These are phyloP conservation scores for Eimeria sp. DNA, from an alignment of 169 alveolate species.

Conservation along the genomic window DNA sequence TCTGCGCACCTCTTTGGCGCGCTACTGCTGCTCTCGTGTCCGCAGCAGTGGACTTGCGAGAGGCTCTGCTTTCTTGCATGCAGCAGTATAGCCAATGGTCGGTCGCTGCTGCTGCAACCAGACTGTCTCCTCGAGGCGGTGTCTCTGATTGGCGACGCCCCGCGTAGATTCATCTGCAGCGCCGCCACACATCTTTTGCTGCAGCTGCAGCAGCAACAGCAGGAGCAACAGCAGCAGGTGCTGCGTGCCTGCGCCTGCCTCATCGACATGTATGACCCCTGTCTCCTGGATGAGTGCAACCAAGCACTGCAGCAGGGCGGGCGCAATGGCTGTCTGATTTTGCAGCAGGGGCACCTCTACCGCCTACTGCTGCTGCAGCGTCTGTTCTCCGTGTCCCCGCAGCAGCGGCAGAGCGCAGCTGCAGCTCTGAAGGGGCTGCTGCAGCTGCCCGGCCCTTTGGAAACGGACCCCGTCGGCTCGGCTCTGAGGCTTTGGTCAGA, in stretches of 20 bases:
- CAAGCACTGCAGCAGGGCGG: constrained; percentile 42
- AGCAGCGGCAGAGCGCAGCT: constrained; percentile 70
- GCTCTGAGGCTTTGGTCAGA: constrained; percentile 41
- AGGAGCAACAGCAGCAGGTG: constrained; percentile 35
- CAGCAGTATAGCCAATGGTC: neutral
- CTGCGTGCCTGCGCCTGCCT: constrained; percentile 57
- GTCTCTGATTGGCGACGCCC: constrained; percentile 27
- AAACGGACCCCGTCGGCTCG: constrained; percentile 46
- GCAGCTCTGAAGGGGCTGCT: constrained; percentile 32
- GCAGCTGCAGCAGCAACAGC: constrained; percentile 67
- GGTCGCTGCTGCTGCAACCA: constrained; percentile 46
- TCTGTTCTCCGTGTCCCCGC: constrained; percentile 49
- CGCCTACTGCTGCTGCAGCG: constrained; percentile 57
- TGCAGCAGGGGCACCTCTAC: constrained; percentile 44
- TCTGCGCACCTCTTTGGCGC: constrained; percentile 36
- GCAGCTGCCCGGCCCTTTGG: constrained; percentile 44
- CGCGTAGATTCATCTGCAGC: constrained; percentile 46
- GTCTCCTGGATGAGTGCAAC: constrained; percentile 30
- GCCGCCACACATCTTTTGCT: constrained; percentile 48
- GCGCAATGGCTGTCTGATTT: constrained; percentile 8
- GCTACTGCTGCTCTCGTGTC: constrained; percentile 51
- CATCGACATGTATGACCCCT: constrained; percentile 57
- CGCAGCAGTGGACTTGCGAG: constrained; percentile 38
- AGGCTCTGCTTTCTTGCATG: constrained; percentile 44
- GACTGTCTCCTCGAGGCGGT: constrained; percentile 67